Evolutionary conservation across 2,329 filamentous ascomycete species (phyloP), one percentile per base, ranked within the genome.

Genomic region (Sporothrix brunneoviolacea): DNA sequence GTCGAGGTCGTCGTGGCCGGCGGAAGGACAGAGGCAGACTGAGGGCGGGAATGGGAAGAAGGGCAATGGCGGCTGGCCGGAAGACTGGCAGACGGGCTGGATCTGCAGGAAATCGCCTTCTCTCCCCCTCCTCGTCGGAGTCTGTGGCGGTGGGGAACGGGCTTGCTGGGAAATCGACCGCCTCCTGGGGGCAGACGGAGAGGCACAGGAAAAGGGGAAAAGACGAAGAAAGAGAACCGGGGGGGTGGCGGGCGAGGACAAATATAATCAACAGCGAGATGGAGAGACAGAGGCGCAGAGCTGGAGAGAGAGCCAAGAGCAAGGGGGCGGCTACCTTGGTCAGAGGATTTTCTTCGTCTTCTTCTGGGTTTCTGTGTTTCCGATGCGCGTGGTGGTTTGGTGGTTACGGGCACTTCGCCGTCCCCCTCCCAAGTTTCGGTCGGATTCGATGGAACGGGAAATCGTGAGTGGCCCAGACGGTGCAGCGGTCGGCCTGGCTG

Each of bases 371-470:
- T 45, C 35, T 21, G 21, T n/a, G 35, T 40, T 44, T 41, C 36
- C 39, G 50, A 30, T 37, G 41, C 35, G 48, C 13, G 38, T 21
- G 32, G 39, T 33, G 35, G 47, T 36, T 21, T 49, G 39, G 32
- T 45, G 39, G 46, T 42, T 32, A 24, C 24, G 32, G 42, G 48
- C 36, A 28, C 44, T 43, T 33, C 39, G 18, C 15, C 37, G 27
- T 43, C 33, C 40, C 32, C 33, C 48, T 54, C 27, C 32, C 37
- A 33, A 35, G 35, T 46, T 51, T 52, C 50, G 47, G 52, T 54
- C 36, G 47, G 48, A 47, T 54, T 54, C 48, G 50, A 54, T 42
- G 30, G 44, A 8, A 7, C 27, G 33, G 37, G 19, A 18, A 43
- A 38, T 46, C 21, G 50, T 52, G 49, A 54, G 24, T 51, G 52